Percentiles rank a stretch among this genome's conserved stretches.
phyloP scores from a whole-genome alignment of 495 filamentous ascomycete species.

The Talaromyces borbonicus region DNA sequence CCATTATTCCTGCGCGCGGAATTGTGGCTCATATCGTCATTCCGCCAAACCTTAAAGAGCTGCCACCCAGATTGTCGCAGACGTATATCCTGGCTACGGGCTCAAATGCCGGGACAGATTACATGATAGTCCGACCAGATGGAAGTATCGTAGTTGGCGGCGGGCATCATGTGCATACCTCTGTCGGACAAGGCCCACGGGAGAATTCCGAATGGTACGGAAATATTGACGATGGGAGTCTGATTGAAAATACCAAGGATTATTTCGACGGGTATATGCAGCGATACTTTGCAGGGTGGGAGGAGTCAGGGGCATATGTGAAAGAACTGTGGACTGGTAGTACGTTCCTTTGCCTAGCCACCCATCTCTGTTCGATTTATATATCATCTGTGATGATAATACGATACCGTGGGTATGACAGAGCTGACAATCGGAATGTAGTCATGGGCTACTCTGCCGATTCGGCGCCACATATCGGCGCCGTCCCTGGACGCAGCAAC shows the following conservation, averaged over 20 bases:
- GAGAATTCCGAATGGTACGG: slow-evolving; percentile 50
- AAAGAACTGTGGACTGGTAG: slow-evolving; percentile 40
- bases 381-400: not conserved
- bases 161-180: slow-evolving; percentile 18
- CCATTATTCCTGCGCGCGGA: slow-evolving; percentile 3
- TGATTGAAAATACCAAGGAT: slow-evolving; percentile 52
- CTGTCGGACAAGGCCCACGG: slow-evolving; percentile 23
- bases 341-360: not conserved
- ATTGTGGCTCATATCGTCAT: slow-evolving; percentile 1
- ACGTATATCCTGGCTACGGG: slow-evolving; percentile 24
- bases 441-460: slow-evolving; percentile 10
- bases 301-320: slow-evolving; percentile 29
- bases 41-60: slow-evolving; percentile 28
- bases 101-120: slow-evolving; percentile 21
- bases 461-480: slow-evolving; percentile 10
- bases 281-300: slow-evolving; percentile 31
- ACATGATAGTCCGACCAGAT: slow-evolving; percentile 59
- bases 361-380: not conserved
- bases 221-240: slow-evolving; percentile 36
- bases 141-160: slow-evolving; percentile 65
- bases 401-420: not conserved
- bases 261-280: slow-evolving; percentile 46
- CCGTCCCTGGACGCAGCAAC: slow-evolving; percentile 9
- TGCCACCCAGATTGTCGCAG: slow-evolving; percentile 20
- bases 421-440: not conserved